These are phyloP conservation scores for Tetrahymena thermophila DNA, from an alignment of 73 alveolate species.

Conservation along the genomic window DNA sequence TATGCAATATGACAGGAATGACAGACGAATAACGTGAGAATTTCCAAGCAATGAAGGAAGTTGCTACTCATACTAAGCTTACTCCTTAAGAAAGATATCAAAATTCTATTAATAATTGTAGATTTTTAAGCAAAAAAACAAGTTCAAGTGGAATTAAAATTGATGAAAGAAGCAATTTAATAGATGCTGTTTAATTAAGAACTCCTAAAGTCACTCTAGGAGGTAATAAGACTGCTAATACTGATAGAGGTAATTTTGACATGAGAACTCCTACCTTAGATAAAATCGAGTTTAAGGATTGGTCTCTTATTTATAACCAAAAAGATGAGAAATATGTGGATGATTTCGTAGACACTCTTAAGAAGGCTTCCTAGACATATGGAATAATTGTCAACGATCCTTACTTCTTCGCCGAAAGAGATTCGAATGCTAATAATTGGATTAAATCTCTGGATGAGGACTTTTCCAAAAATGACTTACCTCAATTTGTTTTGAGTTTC, in stretches of 20 bases:
- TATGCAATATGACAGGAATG: conserved; percentile 83
- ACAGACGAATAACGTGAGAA: conserved; percentile 81
- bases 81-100: conserved; percentile 59
- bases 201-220: not conserved
- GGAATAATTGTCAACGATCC: not conserved
- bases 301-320: not conserved
- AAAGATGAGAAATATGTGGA: not conserved
- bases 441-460: not conserved
- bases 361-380: too few species aligned
- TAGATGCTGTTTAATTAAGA: conserved; percentile 1
- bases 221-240: not conserved
- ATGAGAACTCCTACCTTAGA: not conserved
- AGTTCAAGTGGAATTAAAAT: conserved; percentile 42
- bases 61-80: conserved; percentile 55
- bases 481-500: not conserved
- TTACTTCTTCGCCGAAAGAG: not conserved
- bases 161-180: conserved; percentile 43
- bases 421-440: not conserved
- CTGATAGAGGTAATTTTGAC: conserved; percentile 5
- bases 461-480: not conserved
- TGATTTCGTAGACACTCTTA: too few species aligned
- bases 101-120: conserved; percentile 21
- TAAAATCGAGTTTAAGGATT: not conserved
- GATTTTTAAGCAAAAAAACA: conserved; percentile 19
- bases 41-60: conserved; percentile 70